Evolutionary conservation across 2,329 filamentous ascomycete species (phyloP), one percentile per base, ranked within the genome.

Genomic region (Seiridium unicorne): DNA sequence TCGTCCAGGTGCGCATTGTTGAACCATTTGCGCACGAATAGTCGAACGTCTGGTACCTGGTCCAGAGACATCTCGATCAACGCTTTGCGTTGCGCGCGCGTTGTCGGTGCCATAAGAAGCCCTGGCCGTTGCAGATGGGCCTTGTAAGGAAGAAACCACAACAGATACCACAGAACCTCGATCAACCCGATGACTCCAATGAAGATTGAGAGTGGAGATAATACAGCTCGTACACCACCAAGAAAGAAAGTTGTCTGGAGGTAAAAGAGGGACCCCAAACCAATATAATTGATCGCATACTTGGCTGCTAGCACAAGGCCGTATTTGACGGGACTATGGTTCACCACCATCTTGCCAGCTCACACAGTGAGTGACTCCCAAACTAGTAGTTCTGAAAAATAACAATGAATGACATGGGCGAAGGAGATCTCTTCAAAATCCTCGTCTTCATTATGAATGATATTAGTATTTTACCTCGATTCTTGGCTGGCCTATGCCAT

Each of bases 121-220:
- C 61, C 57, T n/a, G 53, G 62, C 18, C n/a, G 47, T 46, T 65
- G 65, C 5, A 66, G 60, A 10, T 49, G 59, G 36, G 48, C 18
- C 48, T 57, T 57, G 53, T 61, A 66, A 4, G 65, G 64, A 8
- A 68, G 55, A 56, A 62, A 68, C 60, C 57, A 65, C 6, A 58
- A 5, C 3, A 67, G 42, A 32, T 63, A 66, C 61, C 62, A 68
- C 3, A 65, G 46, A 10, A 65, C 53, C 56, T 68, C 66, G 49
- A 64, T n/a, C 9, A 57, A 46, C 1, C 66, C 69, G 36, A 65
- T 44, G 0, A 54, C 59, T 40, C 67, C 67, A 47, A 70, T 57
- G 3, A 62, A 40, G 36, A 70, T 64, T 11, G 67, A 70, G 9
- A 68, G 48, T 0, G 69, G 69, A 55, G 67, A 62, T 0, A 63